A percentile compares a stretch with the other conserved stretches of the same genome.
phyloP scores from a whole-genome alignment of 2,329 filamentous ascomycete genomes.

The Aspergillus intermedius region DNA sequence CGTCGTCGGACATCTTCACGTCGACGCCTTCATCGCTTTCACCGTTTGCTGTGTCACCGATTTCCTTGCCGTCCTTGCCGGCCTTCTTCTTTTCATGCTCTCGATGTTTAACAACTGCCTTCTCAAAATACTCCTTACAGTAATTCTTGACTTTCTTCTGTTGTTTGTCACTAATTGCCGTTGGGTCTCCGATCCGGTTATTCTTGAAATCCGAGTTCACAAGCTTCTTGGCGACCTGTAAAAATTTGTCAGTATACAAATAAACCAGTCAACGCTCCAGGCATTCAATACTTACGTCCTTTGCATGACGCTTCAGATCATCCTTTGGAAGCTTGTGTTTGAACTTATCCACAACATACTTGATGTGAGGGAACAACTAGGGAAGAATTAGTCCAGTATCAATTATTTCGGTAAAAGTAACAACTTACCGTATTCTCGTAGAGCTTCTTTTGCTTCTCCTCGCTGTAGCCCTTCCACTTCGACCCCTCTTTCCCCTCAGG shows the following conservation, averaged over 20 bases:
- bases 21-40: slow-evolving; percentile 17
- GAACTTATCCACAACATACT: slow-evolving; percentile 79
- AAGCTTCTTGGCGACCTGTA: slow-evolving; percentile 70
- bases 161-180: slow-evolving; percentile 68
- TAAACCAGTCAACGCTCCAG: neutral
- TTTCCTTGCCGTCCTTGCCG: slow-evolving; percentile 33
- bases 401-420: neutral
- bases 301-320: slow-evolving; percentile 58
- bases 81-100: slow-evolving; percentile 61
- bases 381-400: slow-evolving; percentile 9
- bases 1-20: slow-evolving; percentile 38
- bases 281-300: slow-evolving; percentile 45
- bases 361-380: slow-evolving; percentile 77
- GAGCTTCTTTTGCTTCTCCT: slow-evolving; percentile 87
- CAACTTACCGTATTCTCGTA: slow-evolving; percentile 82
- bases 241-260: slow-evolving; percentile 39
- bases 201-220: slow-evolving; percentile 90
- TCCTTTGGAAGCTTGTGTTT: slow-evolving; percentile 81
- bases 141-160: slow-evolving; percentile 75
- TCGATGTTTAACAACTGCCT: slow-evolving; percentile 69
- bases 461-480: slow-evolving; percentile 45
- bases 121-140: slow-evolving; percentile 80
- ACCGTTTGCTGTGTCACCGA: slow-evolving; percentile 16
- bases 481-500: slow-evolving; percentile 43
- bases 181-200: slow-evolving; percentile 75